These are phyloP conservation scores for Boletus sp. DNA, from an alignment of 768 basidiomycete species.

Conservation along the genomic window DNA sequence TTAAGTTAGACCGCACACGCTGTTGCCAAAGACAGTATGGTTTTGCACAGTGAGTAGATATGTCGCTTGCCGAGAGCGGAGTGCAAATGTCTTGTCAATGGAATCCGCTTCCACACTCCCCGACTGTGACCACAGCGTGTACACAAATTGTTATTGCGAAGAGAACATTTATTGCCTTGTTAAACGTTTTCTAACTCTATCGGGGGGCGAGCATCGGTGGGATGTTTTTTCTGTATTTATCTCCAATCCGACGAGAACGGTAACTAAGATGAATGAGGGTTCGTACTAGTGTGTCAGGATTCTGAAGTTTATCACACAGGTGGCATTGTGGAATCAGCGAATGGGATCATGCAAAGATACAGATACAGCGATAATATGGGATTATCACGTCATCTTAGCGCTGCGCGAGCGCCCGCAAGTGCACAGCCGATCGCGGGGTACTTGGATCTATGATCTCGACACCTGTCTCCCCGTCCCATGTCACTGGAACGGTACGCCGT, in stretches of 20 bases:
- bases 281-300: background rate
- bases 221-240: conserved; percentile 59
- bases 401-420: conserved; percentile 37
- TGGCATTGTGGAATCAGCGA: conserved; percentile 65
- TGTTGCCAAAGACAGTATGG: background rate
- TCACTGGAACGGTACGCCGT: conserved; percentile 47
- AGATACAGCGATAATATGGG: conserved; percentile 57
- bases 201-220: conserved; percentile 39
- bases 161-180: conserved; percentile 69
- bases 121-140: conserved; percentile 32
- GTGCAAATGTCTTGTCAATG: conserved; percentile 17
- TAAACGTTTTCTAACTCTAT: conserved; percentile 37
- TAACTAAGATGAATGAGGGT: conserved; percentile 26
- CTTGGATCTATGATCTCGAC: conserved; percentile 75
- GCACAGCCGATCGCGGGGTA: conserved; percentile 9
- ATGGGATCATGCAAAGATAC: conserved; percentile 32
- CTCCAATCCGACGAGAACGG: conserved; percentile 60
- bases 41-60: too few species aligned
- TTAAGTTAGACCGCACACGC: background rate
- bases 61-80: too few species aligned
- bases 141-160: conserved; percentile 69
- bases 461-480: conserved; percentile 52
- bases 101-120: conserved; percentile 23
- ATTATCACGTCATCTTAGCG: conserved; percentile 70
- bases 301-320: conserved; percentile 37